Percentiles rank a stretch among this genome's conserved stretches.
phyloP scores from a whole-genome alignment of 1,284 basidiomycete genomes.

The Cryptococcus sp. region DNA sequence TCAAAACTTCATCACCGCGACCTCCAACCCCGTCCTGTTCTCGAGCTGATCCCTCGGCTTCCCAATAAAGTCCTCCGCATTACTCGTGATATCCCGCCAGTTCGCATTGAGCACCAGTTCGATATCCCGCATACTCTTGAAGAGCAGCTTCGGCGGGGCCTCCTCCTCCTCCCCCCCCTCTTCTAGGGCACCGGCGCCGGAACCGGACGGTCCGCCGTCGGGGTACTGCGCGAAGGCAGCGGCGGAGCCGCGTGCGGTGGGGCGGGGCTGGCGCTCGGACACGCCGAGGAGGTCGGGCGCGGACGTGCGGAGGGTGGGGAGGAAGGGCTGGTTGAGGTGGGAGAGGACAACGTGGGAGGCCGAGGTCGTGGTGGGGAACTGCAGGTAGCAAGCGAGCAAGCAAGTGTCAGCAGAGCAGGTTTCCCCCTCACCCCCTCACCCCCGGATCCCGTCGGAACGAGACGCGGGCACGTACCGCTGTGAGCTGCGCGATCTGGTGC shows the following conservation, averaged over 20 bases:
- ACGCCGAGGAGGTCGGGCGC: slow-evolving; percentile 27
- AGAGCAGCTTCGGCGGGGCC: slow-evolving; percentile 7
- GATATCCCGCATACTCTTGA: slow-evolving; percentile 26
- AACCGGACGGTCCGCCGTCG: slow-evolving; percentile 2
- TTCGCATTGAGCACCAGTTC: slow-evolving; percentile 32
- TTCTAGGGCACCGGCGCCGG: too few species aligned
- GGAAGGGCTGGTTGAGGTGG: slow-evolving; percentile 37
- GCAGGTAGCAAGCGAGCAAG: background rate
- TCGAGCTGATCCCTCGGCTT: slow-evolving; percentile 34
- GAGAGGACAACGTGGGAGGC: slow-evolving; percentile 26
- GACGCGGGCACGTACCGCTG: slow-evolving; percentile 24
- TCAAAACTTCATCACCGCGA: slow-evolving; percentile 25
- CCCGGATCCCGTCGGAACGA: too few species aligned
- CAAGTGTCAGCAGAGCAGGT: background rate
- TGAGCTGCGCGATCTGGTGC: slow-evolving; percentile 34
- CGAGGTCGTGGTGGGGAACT: slow-evolving; percentile 33
- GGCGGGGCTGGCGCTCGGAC: slow-evolving; percentile 14
- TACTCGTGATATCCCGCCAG: slow-evolving; percentile 26
- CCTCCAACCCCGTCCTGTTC: slow-evolving; percentile 33
- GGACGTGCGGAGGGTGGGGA: slow-evolving; percentile 23
- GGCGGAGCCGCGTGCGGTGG: slow-evolving; percentile 20
- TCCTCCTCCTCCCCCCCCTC: slow-evolving; percentile 4
- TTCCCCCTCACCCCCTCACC: background rate
- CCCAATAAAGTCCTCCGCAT: slow-evolving; percentile 24
- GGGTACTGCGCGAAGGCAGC: slow-evolving; percentile 10